Evolutionary conservation across 148 eudicot genomes (phyloP).

Genomic region (Selenicereus undatus): DNA sequence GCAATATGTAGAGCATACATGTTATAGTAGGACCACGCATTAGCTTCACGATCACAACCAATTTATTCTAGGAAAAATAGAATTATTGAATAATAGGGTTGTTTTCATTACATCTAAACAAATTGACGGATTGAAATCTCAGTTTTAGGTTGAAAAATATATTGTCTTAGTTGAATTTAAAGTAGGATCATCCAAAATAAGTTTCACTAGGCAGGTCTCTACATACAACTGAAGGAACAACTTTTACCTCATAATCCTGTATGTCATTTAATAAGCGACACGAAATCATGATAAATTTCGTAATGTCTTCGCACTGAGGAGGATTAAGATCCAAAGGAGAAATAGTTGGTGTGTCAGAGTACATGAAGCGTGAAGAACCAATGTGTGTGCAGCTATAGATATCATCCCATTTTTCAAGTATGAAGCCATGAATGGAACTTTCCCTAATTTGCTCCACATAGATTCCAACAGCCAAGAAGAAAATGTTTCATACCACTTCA

Average conservation of each 20-base stretch:
- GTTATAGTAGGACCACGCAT: too few relatives aligned
- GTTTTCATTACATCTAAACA: too few relatives aligned
- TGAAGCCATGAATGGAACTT: conserved; percentile 34
- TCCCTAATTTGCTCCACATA: conserved; percentile 36
- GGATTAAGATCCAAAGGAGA: conserved; percentile 18
- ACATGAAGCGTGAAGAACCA: conserved; percentile 32
- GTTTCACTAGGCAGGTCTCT: too few relatives aligned
- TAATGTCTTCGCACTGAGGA: conserved; percentile 19
- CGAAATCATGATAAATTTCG: conserved; percentile 36
- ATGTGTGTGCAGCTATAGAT: conserved; percentile 31
- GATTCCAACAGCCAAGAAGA: conserved; percentile 40
- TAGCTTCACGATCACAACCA: too few relatives aligned
- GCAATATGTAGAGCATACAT: neutral
- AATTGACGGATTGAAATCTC: too few relatives aligned
- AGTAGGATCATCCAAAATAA: too few relatives aligned
- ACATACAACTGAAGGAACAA: neutral
- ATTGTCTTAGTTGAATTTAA: too few relatives aligned
- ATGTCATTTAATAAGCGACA: conserved; percentile 42
- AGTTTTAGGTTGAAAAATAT: too few relatives aligned
- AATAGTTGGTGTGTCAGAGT: conserved; percentile 17
- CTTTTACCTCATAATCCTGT: conserved; percentile 46
- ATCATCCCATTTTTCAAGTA: conserved; percentile 36
- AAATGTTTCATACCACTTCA: conserved; percentile 42
- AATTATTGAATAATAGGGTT: too few relatives aligned
- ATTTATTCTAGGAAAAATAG: too few relatives aligned